These are phyloP conservation scores for Aquilaria sinensis DNA, from an alignment of 345 rosid species.

Conservation along the genomic window DNA sequence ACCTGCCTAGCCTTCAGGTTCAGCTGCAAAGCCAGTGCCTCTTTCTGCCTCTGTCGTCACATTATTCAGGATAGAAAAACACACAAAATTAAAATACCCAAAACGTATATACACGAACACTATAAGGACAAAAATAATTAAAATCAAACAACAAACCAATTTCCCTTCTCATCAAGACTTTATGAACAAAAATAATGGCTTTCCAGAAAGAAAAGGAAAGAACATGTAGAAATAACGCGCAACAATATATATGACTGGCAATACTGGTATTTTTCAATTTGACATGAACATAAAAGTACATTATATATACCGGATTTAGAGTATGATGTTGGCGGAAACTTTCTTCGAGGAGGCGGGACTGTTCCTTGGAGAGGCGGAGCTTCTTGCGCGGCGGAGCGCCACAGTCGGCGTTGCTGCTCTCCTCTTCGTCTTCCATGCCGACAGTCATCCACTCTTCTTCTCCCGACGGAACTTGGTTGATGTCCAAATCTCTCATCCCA, in stretches of 20 bases:
- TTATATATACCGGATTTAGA: slow-evolving; percentile 55
- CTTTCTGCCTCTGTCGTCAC: slow-evolving; percentile 81
- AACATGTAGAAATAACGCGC: background rate
- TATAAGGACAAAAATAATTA: too few relatives aligned
- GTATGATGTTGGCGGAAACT: slow-evolving; percentile 90
- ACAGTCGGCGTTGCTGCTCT: slow-evolving; percentile 39
- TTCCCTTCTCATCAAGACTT: too few relatives aligned
- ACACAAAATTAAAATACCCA: slow-evolving; percentile 1
- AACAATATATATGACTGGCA: background rate
- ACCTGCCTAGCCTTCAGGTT: slow-evolving; percentile 87
- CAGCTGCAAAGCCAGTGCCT: slow-evolving; percentile 69
- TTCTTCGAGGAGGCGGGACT: slow-evolving; percentile 92
- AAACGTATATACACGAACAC: background rate
- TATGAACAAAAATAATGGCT: too few relatives aligned
- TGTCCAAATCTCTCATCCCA: slow-evolving; percentile 55
- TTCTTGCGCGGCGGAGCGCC: slow-evolving; percentile 78
- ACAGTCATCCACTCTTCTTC: slow-evolving; percentile 42
- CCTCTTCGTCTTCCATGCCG: slow-evolving; percentile 48
- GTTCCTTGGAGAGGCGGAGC: slow-evolving; percentile 87
- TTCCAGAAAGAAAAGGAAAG: background rate
- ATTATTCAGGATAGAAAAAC: background rate
- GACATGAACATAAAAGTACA: background rate
- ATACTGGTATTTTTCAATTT: background rate
- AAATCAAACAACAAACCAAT: too few relatives aligned
- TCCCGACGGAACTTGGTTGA: slow-evolving; percentile 52